Evolutionary conservation across 805 yeast genomes (phyloP).

Genomic region (Geotrichum ghanense): DNA sequence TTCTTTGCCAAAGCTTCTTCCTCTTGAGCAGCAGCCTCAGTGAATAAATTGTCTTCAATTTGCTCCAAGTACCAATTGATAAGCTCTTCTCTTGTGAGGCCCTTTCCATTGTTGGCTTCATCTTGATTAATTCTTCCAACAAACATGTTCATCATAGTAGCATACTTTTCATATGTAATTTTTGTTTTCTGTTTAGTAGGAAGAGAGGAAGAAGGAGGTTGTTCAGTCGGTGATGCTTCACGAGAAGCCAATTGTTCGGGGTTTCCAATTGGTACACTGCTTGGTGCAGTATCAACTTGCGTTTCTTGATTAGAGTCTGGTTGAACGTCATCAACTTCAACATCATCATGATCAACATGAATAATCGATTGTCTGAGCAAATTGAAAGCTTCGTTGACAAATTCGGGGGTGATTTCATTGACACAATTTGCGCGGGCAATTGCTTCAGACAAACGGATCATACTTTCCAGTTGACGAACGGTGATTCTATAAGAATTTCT

Average conservation of each 20-base stretch:
- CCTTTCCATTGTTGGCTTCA: conserved; percentile 37
- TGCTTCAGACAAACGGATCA: conserved; percentile 89
- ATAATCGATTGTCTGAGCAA: conserved; percentile 83
- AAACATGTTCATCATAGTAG: conserved; percentile 68
- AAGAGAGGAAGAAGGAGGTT: conserved; percentile 1
- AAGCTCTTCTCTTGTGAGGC: conserved; percentile 55
- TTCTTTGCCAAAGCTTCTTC: conserved; percentile 66
- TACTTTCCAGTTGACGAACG: conserved; percentile 89
- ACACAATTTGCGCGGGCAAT: conserved; percentile 96
- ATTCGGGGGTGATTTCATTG: conserved; percentile 68
- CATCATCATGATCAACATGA: conserved; percentile 87
- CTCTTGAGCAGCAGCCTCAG: conserved; percentile 57
- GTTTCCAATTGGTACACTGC: conserved; percentile 2
- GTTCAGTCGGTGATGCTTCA: conserved; percentile 6
- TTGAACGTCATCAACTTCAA: conserved; percentile 68
- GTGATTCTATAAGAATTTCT: conserved; percentile 87
- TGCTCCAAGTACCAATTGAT: conserved; percentile 74
- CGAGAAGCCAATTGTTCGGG: conserved; percentile 6
- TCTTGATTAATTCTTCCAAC: conserved; percentile 55
- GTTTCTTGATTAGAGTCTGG: conserved; percentile 21
- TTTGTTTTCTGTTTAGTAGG: conserved; percentile 31
- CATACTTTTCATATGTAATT: conserved; percentile 78
- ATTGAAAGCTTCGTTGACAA: conserved; percentile 90
- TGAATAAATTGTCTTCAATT: conserved; percentile 55
- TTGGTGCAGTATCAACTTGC: conserved; percentile 11